Base-by-base conservation (phyloP, 2,329 filamentous ascomycete species). In the Clonostachys sp. region DNA sequence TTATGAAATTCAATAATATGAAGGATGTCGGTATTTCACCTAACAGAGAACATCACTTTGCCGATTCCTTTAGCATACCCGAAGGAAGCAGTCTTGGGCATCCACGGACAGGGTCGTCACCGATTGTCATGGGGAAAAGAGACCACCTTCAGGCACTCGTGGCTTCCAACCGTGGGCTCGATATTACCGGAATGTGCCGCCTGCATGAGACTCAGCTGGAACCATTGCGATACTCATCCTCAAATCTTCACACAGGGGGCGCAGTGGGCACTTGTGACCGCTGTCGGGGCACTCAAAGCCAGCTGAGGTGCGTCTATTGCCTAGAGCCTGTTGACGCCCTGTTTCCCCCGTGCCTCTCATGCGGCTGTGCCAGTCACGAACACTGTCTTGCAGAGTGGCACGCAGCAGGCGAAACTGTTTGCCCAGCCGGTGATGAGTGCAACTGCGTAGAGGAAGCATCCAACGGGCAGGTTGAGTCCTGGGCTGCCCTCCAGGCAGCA, bases 1-100 rank as follows among this genome's bases (percentile, higher is more conserved):
- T 87, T 30, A 73, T 87, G 65, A 87, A 87, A 57, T 87, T 86
- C 57, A 86, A 86, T 51, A 74, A 80, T 5, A 66, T 86, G 38
- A 77, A 77, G 47, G 76, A 78, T 24, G 71, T 75, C 43, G 55
- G 12, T 24, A 17, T 42, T 55, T 60, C 47, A 18, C 52, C 40
- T 6, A 56, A 60, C 33, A 48, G 51, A 5, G 62, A 66, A 18
- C 57, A 55, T 41, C 65, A 60, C 50, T 62, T 65, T 42, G 60
- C 66, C 41, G 65, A 68, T 14, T 61, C 65, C 9, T 55, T 64
- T 45, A 67, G 65, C 41, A 59, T 67, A 17, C 65, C 65, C 34
- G 71, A 72, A n/a, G 68, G 58, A 41, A 59, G 58, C 36, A 18
- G 12, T 18, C 14, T n/a, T 18, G 36, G 36, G 14, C 62, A 57